These are phyloP conservation scores for Ambrosiella beaveri DNA, from an alignment of 2,329 filamentous ascomycete genomes.

Conservation along the genomic window DNA sequence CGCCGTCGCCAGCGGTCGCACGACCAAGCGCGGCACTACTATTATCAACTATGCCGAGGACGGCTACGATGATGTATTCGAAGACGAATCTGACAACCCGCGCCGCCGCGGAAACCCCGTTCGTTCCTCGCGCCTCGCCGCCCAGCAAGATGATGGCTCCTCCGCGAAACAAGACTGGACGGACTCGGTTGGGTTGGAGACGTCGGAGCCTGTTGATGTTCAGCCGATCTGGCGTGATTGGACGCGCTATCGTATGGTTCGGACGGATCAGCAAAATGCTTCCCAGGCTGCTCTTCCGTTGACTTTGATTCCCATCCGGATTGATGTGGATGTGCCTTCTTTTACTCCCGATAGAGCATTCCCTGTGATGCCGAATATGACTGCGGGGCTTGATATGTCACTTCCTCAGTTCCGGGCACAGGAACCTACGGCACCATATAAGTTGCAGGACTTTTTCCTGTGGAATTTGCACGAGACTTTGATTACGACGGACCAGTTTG, in stretches of 20 bases:
- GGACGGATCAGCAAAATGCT: slow-evolving; percentile 42
- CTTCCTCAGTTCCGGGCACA: slow-evolving; percentile 63
- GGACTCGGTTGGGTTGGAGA: slow-evolving; percentile 72
- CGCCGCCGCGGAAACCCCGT: slow-evolving; percentile 68
- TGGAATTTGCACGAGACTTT: slow-evolving; percentile 96
- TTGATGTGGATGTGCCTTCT: slow-evolving; percentile 79
- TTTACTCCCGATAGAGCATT: slow-evolving; percentile 51
- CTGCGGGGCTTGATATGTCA: slow-evolving; percentile 44
- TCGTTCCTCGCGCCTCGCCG: slow-evolving; percentile 47
- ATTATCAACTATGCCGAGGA: slow-evolving; percentile 98
- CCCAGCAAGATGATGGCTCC: slow-evolving; percentile 46
- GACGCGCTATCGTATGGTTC: slow-evolving; percentile 55
- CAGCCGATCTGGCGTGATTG: slow-evolving; percentile 91
- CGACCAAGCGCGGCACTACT: slow-evolving; percentile 92
- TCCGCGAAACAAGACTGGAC: slow-evolving; percentile 42
- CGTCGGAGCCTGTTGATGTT: slow-evolving; percentile 58
- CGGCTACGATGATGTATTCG: slow-evolving; percentile 62
- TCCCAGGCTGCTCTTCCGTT: slow-evolving; percentile 62
- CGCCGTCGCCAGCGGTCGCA: slow-evolving; percentile 47
- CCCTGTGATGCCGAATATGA: slow-evolving; percentile 36
- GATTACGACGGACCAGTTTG: slow-evolving; percentile 90
- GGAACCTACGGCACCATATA: slow-evolving; percentile 67
- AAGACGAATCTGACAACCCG: slow-evolving; percentile 56
- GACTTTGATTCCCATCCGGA: slow-evolving; percentile 85
- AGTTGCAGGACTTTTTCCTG: slow-evolving; percentile 85